Base-by-base conservation (phyloP, 352 stramenopile genomes). In the Phytophthora europaea region DNA sequence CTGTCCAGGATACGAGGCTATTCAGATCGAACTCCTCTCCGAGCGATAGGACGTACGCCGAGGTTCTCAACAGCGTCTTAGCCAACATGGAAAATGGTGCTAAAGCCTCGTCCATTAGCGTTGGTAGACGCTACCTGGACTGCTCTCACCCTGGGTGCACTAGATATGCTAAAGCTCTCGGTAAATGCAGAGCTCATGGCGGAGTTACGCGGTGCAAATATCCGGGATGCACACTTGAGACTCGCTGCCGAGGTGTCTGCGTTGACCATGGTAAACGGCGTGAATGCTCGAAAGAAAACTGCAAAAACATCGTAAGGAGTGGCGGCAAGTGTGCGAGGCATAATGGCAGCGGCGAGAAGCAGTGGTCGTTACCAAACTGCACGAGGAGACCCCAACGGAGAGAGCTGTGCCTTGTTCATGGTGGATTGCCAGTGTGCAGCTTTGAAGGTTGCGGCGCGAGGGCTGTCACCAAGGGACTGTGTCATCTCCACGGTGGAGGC, bases 111-210 rank as follows among this genome's bases (percentile, higher is more conserved):
- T 6, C 40, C 7, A 48, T 7, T 48, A 20, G 40, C 16, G 40
- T 48, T 20, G 40, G 12, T 48, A 15, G 5, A 4, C n/a, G 20
- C n/a, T 28, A 53, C 48, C 2, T 65, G 64, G 15, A 61, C 40
- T 77, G 70, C 26, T 73, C 65, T 5, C 65, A 73, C 50, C 33
- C 52, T 22, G 58, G 60, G 52, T 77, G 70, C 16, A 5, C 65
- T 66, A 54, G 53, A 59, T 16, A 65, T 68, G 45, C 57, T 18
- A 2, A 77, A 70, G 61, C 40, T 8, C 6, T 48, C 16, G 70
- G 65, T 12, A 73, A 73, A 31, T 77, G 70, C 48, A 73, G 73
- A 26, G 43, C 52, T 7, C 70, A 77, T 60, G 70, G 70, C 13
- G 70, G 70, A 18, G 48, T 73, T 2, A 47, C 47, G 20, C 26